A percentile compares a stretch with the other conserved stretches of the same genome.
Conservation (phyloP, 768 basidiomycete species). For the Mycena floridula region DNA sequence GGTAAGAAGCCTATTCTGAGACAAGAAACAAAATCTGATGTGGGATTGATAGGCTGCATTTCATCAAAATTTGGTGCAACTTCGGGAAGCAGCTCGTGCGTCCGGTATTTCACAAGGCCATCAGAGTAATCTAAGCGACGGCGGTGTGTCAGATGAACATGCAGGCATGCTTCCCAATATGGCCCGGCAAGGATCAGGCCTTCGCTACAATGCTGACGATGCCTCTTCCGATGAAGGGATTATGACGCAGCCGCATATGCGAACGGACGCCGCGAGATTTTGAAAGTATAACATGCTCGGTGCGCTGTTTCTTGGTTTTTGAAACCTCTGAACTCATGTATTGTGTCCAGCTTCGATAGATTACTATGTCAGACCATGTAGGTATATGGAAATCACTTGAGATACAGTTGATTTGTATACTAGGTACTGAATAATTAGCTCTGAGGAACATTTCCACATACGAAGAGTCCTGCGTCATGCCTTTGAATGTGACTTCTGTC, state of each 20-base stretch:
- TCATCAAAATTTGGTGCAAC: slow-evolving; percentile 74
- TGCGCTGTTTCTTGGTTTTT: too few species aligned
- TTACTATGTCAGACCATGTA: too few species aligned
- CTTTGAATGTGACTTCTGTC: slow-evolving; percentile 14
- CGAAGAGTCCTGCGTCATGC: slow-evolving; percentile 25
- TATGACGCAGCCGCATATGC: slow-evolving; percentile 27
- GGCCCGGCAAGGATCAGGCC: slow-evolving; percentile 46
- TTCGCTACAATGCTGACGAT: slow-evolving; percentile 48
- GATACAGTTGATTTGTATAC: too few species aligned
- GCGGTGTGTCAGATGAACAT: slow-evolving; percentile 48
- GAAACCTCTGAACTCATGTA: too few species aligned
- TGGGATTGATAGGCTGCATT: slow-evolving; percentile 53
- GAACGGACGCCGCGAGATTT: slow-evolving; percentile 31
- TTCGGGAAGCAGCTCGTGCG: slow-evolving; percentile 68
- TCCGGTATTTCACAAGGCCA: slow-evolving; percentile 53
- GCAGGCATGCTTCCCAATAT: slow-evolving; percentile 45
- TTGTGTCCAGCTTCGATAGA: too few species aligned
- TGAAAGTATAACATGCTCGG: too few species aligned
- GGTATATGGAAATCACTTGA: too few species aligned
- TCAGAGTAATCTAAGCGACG: slow-evolving; percentile 41
- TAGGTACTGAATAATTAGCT: too few species aligned
- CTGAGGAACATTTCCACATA: slow-evolving; percentile 40
- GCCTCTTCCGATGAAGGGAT: slow-evolving; percentile 45
- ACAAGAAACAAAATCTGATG: too few species aligned
- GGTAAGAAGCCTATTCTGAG: too few species aligned